Percentiles rank a stretch among this genome's conserved stretches.
Evolutionary conservation across 495 filamentous ascomycete genomes (phyloP).

Genomic region (Apodospora peruviana): DNA sequence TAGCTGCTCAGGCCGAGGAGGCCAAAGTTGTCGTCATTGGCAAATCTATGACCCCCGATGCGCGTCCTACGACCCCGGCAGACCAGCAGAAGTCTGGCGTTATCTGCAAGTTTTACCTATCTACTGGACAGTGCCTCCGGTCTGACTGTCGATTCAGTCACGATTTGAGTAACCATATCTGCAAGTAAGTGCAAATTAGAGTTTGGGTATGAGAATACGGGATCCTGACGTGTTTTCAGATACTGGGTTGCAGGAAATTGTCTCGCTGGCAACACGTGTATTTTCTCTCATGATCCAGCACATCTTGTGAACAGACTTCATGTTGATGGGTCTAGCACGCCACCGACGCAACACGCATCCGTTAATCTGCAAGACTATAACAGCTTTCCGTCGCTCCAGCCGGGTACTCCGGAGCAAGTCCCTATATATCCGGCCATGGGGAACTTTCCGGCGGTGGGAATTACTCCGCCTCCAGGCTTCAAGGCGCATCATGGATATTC

Average conservation of each 20-base stretch:
- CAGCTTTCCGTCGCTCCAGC: slow-evolving; percentile 79
- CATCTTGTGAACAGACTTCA: slow-evolving; percentile 64
- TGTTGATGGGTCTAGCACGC: slow-evolving; percentile 55
- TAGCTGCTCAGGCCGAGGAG: slow-evolving; percentile 40
- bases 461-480: slow-evolving; percentile 59
- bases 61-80: slow-evolving; percentile 67
- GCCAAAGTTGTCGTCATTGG: slow-evolving; percentile 68
- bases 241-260: slow-evolving; percentile 98
- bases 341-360: slow-evolving; percentile 54
- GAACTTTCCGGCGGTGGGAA: slow-evolving; percentile 42
- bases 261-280: slow-evolving; percentile 87
- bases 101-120: slow-evolving; percentile 94
- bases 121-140: slow-evolving; percentile 84
- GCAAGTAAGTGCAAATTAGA: slow-evolving; percentile 71
- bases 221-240: slow-evolving; percentile 41
- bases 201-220: background rate
- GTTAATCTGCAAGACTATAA: slow-evolving; percentile 85
- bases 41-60: slow-evolving; percentile 75
- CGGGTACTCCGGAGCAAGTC: slow-evolving; percentile 54
- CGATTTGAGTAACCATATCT: slow-evolving; percentile 89
- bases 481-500: slow-evolving; percentile 44
- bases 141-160: slow-evolving; percentile 98
- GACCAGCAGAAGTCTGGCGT: slow-evolving; percentile 69
- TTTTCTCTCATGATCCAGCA: slow-evolving; percentile 95
- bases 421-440: slow-evolving; percentile 47